Base-by-base conservation (phyloP, 352 stramenopile species). In the Globisporangium nagaii region DNA sequence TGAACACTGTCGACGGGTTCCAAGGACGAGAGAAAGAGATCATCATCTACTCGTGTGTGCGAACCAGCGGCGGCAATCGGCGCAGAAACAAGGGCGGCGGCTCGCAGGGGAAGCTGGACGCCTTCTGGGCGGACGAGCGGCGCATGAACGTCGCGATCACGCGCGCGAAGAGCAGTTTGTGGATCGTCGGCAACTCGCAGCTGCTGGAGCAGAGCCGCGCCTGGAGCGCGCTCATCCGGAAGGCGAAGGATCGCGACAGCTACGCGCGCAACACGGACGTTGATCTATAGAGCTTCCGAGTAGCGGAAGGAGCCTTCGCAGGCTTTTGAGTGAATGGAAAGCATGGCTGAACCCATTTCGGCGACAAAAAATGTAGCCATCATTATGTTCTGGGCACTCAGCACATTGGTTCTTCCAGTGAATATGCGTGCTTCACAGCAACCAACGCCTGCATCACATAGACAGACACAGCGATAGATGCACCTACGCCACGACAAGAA, bases 91-190 rank as follows among this genome's bases (percentile, higher is more conserved):
- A 69, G 32, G 45, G 19, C 15, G 42, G 56, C 6, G 27, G 49
- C 8, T 28, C 39, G 3, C 58, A 61, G 34, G 49, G 56, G 11
- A 42, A 60, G n/a, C 61, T 74, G 11, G 75, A 88, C 27, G 75
- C 77, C 4, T 99, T 99, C 68, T 90, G 98, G 56, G 79, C 84
- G n/a, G 97, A 99, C 61, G 83, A 98, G 60, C 86, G 97, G 9
- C 89, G 97, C n/a, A 93, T 99, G 67, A 99, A 99, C 75, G 97
- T 99, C 43, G 97, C 97, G 19, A 92, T 99, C 39, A 99, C 97
- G 42, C 75, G 97, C 32, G 96, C 97, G 2, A 98, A 97, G 70
- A 86, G 96, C 49, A 97, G 98, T 66, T 71, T 97, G 15, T 93
- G 81, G 83, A 86, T 93, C 45, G 76, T 93, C 22, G 83, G 83